Evolutionary conservation across 805 yeast genomes (phyloP).

Genomic region (Kodamaea hsintzibuensis): DNA sequence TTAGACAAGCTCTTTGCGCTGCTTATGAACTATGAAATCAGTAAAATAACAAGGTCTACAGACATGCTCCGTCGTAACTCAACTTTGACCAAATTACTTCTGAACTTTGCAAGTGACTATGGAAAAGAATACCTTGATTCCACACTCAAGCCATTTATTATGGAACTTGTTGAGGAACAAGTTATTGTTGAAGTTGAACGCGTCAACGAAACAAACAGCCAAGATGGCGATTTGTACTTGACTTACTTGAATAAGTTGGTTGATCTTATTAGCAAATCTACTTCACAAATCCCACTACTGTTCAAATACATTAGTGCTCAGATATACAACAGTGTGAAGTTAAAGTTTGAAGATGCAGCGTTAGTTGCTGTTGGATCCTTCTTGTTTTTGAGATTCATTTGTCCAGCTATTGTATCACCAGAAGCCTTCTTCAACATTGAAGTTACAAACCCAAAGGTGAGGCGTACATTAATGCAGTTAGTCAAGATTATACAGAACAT

Average conservation of each 20-base stretch:
- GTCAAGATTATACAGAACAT: conserved; percentile 85
- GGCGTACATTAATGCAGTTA: conserved; percentile 71
- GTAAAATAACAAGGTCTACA: conserved; percentile 57
- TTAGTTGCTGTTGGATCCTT: conserved; percentile 80
- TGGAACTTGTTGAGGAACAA: conserved; percentile 47
- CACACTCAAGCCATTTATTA: conserved; percentile 57
- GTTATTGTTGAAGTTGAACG: conserved; percentile 69
- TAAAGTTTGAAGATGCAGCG: conserved; percentile 62
- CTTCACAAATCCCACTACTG: conserved; percentile 64
- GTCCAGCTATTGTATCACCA: conserved; percentile 91
- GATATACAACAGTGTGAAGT: conserved; percentile 55
- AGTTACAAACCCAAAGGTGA: conserved; percentile 33
- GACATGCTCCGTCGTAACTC: conserved; percentile 81
- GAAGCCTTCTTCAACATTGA: conserved; percentile 51
- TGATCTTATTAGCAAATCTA: conserved; percentile 57
- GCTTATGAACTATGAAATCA: conserved; percentile 63
- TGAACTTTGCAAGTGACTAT: conserved; percentile 66
- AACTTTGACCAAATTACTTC: conserved; percentile 74
- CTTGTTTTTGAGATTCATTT: conserved; percentile 73
- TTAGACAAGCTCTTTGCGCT: conserved; percentile 50
- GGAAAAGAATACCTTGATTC: conserved; percentile 59
- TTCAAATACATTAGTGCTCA: conserved; percentile 70
- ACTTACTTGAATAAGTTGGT: conserved; percentile 57
- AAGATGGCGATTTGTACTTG: conserved; percentile 50
- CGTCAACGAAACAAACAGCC: conserved; percentile 29